Base-by-base conservation (phyloP, 2,329 filamentous ascomycete species). In the Huntiella omanensis region DNA sequence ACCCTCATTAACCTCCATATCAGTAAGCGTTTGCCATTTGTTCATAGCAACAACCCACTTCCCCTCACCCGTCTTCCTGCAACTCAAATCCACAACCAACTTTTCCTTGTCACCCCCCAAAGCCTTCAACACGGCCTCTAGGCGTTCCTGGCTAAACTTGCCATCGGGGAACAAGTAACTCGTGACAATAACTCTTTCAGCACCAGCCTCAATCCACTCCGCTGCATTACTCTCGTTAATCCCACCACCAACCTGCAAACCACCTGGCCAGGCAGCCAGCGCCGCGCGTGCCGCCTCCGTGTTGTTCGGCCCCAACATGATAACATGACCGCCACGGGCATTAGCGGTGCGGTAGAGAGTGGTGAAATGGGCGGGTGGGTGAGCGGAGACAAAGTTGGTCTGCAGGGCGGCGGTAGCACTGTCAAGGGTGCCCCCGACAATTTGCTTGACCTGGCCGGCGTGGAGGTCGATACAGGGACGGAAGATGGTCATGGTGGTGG, bases 1-100 rank as follows among this genome's bases (percentile, higher is more conserved):
- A 87, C 88, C 83, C 69, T 83, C 69, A 52, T 80, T 88, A 53
- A 98, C 77, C 59, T 95, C 85, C 77, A 94, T 93, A 56, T 95
- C 84, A 1, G 91, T 96, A 47, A 96, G 80, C 1, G 85, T 94
- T 68, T 96, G 91, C 91, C 91, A 98, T 61, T 93, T 93, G 62
- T 98, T 84, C 80, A 93, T 98, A 47, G 91, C 88, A n/a, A 98
- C 91, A 56, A 83, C 86, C 91, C 91, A 98, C 35, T 67, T 79
- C 47, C 79, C 68, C 3, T 69, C 65, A 34, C 71, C 81, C 50
- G 77, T 79, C 49, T 78, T 71, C 44, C 91, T 77, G 59, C 91
- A 98, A 62, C 86, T 94, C 17, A 98, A 72, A 58, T 98, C 91
- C 59, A 98, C 87, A 53, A 98, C 88, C 42, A 98, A 75, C 62